Base-by-base conservation (phyloP, 2,329 filamentous ascomycete genomes). In the Cladophialophora carrionii region DNA sequence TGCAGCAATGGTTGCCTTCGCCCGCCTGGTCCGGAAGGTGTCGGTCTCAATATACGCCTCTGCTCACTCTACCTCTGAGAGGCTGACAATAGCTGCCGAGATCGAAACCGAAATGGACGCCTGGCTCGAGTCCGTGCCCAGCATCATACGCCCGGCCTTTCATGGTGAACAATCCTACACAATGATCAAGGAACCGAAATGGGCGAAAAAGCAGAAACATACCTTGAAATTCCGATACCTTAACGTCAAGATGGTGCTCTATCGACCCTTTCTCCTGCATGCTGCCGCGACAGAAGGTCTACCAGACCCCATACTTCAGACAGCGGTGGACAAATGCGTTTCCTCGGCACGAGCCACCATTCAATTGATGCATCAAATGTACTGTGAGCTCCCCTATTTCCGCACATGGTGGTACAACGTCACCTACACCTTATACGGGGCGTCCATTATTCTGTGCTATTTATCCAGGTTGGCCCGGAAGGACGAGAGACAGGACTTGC, bases 361-460 rank as follows among this genome's bases (percentile, higher is more conserved):
- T n/a, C 73, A 76, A 24, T 70, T 78, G 4, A 75, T 79, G 20
- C 71, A 79, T 51, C 74, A 78, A n/a, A 78, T 77, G 14, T 79
- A 76, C 56, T 72, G 74, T 32, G 68, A 76, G 4, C 76, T 78
- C 54, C 73, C 73, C 0, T 79, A 78, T 62, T 79, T 79, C 71
- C 76, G 77, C 31, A 78, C 76, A 65, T 80, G 78, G 78, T 79
- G 76, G 74, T 79, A 79, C 61, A 79, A 80, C 64, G 26, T 54
- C 12, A 31, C 29, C 1, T 79, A 79, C 52, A 73, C 78, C 6
- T 76, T 78, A 69, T 78, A 78, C 55, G 78, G 76, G 48, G 76
- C 74, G 20, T 76, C 76, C 4, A 78, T 77, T 1, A 71, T 79
- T 24, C 73, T 79, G 32, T 74, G 78, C 9, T 74, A 74, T 52